phyloP scores from a whole-genome alignment of 331 rosid species.

The Malus hybrid region DNA sequence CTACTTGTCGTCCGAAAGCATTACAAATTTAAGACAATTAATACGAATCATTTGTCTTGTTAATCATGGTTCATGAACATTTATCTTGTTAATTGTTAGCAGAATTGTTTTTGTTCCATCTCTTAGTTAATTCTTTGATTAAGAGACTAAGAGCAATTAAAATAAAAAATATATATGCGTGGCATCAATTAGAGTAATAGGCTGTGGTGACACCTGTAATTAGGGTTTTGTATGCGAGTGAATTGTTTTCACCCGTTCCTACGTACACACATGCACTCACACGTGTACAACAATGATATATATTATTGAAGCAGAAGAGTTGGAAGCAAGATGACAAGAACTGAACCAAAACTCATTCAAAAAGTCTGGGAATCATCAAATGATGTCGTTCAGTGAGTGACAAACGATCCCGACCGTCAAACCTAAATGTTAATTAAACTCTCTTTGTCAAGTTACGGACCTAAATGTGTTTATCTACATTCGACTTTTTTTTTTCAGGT shows the following conservation, averaged over 20 bases:
- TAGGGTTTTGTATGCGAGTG: not conserved
- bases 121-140: not conserved
- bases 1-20: too few relatives aligned
- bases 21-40: not conserved
- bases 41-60: not conserved
- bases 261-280: not conserved
- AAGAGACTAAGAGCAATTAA: not conserved
- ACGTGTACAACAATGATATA: not conserved
- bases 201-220: not conserved
- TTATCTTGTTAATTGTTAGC: not conserved
- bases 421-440: too few relatives aligned
- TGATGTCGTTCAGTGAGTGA: not conserved
- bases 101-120: not conserved
- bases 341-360: not conserved
- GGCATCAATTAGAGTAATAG: not conserved
- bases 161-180: not conserved
- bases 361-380: not conserved
- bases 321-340: not conserved
- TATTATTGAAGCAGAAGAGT: not conserved
- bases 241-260: not conserved
- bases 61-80: conserved; percentile 4
- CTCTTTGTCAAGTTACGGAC: too few relatives aligned
- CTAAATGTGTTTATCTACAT: too few relatives aligned
- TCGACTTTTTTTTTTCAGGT: too few relatives aligned
- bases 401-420: not conserved